Base-by-base conservation (phyloP, 2,329 filamentous ascomycete species). In the Ploettnerulaceae sp. region DNA sequence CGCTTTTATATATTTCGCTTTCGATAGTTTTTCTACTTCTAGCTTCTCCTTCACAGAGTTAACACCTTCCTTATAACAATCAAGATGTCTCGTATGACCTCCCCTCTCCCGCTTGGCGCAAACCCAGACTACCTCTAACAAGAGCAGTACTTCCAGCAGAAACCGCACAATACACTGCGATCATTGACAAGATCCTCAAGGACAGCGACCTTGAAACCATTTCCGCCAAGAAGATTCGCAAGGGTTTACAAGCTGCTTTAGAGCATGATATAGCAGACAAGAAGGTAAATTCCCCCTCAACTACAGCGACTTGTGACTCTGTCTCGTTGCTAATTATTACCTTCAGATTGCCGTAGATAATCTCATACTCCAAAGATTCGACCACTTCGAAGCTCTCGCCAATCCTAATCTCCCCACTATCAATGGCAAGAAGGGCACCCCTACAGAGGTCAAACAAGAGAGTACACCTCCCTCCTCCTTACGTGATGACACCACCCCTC, bases 331-430 rank as follows among this genome's bases (percentile, higher is more conserved):
- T 46, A 39, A 47, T 41, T 39, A 41, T 46, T 38, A 54, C 20
- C 26, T 39, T 20, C 44, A 80, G 76, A 64, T 67, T 53, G 67
- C 67, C 6, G 69, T 80, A 48, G 74, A 77, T 58, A 63, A 66
- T 31, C 65, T 80, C 31, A 79, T 80, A 42, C 70, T 72, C 64
- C 69, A 74, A 56, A 70, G 76, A 34, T 80, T 80, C 59, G 75
- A 79, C 58, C 11, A 51, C 47, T 36, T 44, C 46, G 12, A 40
- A 39, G n/a, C 25, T 45, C 7, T 22, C 38, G 8, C 45, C 53
- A 15, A 25, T 14, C 49, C 24, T 36, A 48, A 39, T 39, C 36
- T 29, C 36, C 33, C 47, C 29, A 41, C 54, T 25, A 57, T 48
- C 25, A 60, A 57, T 33, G 56, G 56, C 26, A 11, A 47, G 15